These are phyloP conservation scores for Penicillium polonicum DNA, from an alignment of 2,329 filamentous ascomycete genomes.

Conservation along the genomic window DNA sequence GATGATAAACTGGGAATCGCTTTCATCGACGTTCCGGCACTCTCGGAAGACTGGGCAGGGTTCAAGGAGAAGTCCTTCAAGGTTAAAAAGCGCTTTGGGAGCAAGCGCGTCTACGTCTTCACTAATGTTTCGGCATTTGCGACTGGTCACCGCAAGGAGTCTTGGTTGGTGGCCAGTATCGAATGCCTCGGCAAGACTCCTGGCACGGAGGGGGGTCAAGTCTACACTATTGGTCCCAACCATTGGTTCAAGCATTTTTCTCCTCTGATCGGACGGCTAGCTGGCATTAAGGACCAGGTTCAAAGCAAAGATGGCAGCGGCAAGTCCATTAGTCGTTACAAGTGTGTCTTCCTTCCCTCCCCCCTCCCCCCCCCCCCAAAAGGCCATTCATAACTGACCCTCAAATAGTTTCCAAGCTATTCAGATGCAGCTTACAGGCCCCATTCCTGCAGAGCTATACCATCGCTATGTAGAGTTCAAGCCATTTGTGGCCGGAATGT, in stretches of 20 bases:
- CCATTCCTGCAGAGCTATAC: conserved; percentile 76
- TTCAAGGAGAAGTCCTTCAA: conserved; percentile 64
- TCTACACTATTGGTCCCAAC: conserved; percentile 77
- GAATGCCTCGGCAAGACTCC: conserved; percentile 75
- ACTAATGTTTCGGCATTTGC: conserved; percentile 67
- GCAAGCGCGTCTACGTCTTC: conserved; percentile 79
- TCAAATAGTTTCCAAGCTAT: conserved; percentile 78
- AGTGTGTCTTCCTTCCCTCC: conserved; percentile 53
- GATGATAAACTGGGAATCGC: conserved; percentile 88
- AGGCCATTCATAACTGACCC: conserved; percentile 5
- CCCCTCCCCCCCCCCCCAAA: neutral
- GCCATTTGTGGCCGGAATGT: conserved; percentile 87
- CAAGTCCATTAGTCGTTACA: conserved; percentile 67
- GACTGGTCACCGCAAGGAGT: conserved; percentile 61
- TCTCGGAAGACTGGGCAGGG: conserved; percentile 68
- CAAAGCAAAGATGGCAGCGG: conserved; percentile 54
- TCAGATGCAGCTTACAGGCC: conserved; percentile 82
- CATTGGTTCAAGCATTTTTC: conserved; percentile 82
- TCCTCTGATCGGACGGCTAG: conserved; percentile 79
- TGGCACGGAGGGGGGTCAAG: conserved; percentile 60
- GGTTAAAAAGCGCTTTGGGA: conserved; percentile 76
- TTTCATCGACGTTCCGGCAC: conserved; percentile 61
- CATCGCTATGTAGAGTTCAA: conserved; percentile 93
- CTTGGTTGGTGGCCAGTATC: conserved; percentile 69
- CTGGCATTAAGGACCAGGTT: conserved; percentile 66